Conservation (phyloP, 352 stramenopile species). For the Globisporangium recalcitrans region DNA sequence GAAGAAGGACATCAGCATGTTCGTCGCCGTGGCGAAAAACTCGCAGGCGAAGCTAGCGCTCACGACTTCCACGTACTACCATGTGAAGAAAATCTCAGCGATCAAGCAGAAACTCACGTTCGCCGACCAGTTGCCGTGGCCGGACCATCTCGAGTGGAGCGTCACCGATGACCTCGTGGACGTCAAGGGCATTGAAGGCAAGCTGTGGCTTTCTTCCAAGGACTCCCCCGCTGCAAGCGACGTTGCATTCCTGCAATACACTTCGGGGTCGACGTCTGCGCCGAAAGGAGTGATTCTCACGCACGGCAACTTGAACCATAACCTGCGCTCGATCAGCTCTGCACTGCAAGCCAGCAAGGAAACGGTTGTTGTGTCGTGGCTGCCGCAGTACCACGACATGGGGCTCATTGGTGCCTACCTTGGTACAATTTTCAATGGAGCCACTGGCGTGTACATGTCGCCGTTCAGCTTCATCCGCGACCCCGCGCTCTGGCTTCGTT, state of each 20-base stretch:
- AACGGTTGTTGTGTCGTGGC: slow-evolving; percentile 96
- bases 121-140: slow-evolving; percentile 62
- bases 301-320: slow-evolving; percentile 96
- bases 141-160: slow-evolving; percentile 86
- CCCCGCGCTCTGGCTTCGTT: slow-evolving; percentile 94
- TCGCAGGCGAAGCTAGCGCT: slow-evolving; percentile 91
- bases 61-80: slow-evolving; percentile 91
- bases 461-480: slow-evolving; percentile 97
- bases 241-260: slow-evolving; percentile 99
- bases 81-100: slow-evolving; percentile 89
- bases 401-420: slow-evolving; percentile 96
- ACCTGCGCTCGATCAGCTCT: slow-evolving; percentile 93
- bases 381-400: slow-evolving; percentile 99
- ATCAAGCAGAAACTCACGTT: slow-evolving; percentile 84
- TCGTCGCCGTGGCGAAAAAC: slow-evolving; percentile 90
- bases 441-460: slow-evolving; percentile 95
- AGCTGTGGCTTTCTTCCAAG: slow-evolving; percentile 33
- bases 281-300: slow-evolving; percentile 99
- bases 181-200: slow-evolving; percentile 32
- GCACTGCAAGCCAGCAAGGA: slow-evolving; percentile 86
- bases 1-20: slow-evolving; percentile 95
- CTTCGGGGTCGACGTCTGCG: slow-evolving; percentile 95
- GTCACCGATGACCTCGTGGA: slow-evolving; percentile 74
- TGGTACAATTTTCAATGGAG: slow-evolving; percentile 80
- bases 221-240: slow-evolving; percentile 39